Evolutionary conservation across 2,329 filamentous ascomycete genomes (phyloP).

Genomic region (Colletotrichum sp.): DNA sequence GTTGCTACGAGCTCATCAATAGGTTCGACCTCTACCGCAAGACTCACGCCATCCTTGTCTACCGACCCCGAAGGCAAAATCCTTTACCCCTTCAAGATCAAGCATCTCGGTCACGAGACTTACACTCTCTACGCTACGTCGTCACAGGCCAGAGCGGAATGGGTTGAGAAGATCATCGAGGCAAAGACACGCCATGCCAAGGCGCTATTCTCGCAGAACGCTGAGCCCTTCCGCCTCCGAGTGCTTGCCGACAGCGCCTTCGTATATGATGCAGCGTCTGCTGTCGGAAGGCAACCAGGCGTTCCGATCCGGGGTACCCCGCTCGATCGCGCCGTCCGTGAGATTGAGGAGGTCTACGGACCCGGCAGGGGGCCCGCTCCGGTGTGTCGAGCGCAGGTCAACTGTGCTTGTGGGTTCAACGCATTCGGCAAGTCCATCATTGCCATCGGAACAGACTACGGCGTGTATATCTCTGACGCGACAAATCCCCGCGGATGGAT

Average conservation of each 20-base stretch:
- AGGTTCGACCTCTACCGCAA: conserved; percentile 47
- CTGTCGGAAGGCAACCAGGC: conserved; percentile 63
- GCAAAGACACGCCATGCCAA: conserved; percentile 94
- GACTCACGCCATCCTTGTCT: conserved; percentile 46
- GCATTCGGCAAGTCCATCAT: conserved; percentile 86
- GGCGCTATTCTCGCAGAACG: conserved; percentile 88
- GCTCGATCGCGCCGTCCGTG: conserved; percentile 86
- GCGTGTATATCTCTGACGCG: conserved; percentile 88
- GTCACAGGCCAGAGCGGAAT: conserved; percentile 77
- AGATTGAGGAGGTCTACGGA: conserved; percentile 82
- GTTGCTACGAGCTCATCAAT: conserved; percentile 71
- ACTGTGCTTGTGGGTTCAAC: conserved; percentile 91
- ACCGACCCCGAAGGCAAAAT: conserved; percentile 82
- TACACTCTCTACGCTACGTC: conserved; percentile 89
- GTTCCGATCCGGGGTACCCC: conserved; percentile 91
- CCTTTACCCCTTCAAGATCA: conserved; percentile 92
- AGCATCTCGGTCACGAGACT: conserved; percentile 91
- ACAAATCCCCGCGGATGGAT: conserved; percentile 91
- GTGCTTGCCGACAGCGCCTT: conserved; percentile 95
- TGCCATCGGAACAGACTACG: conserved; percentile 93
- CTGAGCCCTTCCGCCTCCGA: conserved; percentile 90
- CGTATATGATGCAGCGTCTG: conserved; percentile 71
- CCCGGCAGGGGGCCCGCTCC: conserved; percentile 72
- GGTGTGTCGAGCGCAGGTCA: conserved; percentile 85
- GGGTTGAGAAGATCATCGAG: conserved; percentile 93